These are phyloP conservation scores for Aphanocladium album DNA, from an alignment of 2,329 filamentous ascomycete genomes.

Conservation along the genomic window DNA sequence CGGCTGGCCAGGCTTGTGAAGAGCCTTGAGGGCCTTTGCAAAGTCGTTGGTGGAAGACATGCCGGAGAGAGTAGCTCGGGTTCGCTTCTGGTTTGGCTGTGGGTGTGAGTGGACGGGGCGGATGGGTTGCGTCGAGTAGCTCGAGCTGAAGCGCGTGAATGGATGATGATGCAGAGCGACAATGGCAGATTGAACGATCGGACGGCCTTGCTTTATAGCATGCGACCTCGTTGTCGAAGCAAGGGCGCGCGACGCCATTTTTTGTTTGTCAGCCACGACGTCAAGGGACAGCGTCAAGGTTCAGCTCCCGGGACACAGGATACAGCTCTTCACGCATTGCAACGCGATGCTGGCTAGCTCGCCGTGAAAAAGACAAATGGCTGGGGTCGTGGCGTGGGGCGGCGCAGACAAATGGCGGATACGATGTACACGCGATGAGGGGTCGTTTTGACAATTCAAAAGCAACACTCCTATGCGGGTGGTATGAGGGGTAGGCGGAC, in stretches of 20 bases:
- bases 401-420: background rate
- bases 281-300: background rate
- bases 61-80: background rate
- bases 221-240: background rate
- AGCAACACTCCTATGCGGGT: background rate
- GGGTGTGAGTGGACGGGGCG: background rate
- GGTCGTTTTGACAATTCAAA: background rate
- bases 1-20: slow-evolving; percentile 47
- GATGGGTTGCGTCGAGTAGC: background rate
- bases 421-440: background rate
- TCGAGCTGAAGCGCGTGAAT: background rate
- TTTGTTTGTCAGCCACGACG: background rate
- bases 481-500: background rate
- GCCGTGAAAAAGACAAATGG: background rate
- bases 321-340: background rate
- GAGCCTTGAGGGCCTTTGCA: slow-evolving; percentile 33
- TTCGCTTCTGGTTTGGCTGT: background rate
- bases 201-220: background rate
- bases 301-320: background rate
- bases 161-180: background rate
- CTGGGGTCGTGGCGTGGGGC: background rate
- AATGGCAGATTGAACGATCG: background rate
- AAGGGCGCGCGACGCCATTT: slow-evolving; percentile 4
- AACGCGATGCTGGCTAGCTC: background rate
- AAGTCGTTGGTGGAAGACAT: slow-evolving; percentile 23